These are phyloP conservation scores for Bonia amplexicaulis DNA, from an alignment of 176 grass and related monocot genomes.

Conservation along the genomic window DNA sequence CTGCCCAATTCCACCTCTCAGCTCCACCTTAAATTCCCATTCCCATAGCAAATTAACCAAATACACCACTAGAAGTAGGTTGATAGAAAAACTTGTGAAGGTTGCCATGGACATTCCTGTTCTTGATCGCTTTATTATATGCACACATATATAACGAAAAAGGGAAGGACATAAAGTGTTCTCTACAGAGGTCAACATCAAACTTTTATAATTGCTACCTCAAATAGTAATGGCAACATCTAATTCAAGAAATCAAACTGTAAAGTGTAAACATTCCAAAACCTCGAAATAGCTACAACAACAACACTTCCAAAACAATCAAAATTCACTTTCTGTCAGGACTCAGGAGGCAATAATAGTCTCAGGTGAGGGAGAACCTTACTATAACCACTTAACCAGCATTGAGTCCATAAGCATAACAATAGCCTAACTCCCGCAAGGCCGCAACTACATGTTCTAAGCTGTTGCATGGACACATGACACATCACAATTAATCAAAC, in stretches of 20 bases:
- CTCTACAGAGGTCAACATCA: not conserved
- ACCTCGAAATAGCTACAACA: not conserved
- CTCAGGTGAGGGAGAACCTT: not conserved
- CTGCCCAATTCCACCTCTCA: not conserved
- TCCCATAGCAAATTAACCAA: not conserved
- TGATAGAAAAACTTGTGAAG: not conserved
- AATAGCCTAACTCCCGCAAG: not conserved
- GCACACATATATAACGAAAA: not conserved
- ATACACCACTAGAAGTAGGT: not conserved
- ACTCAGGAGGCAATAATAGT: not conserved
- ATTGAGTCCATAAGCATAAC: not conserved
- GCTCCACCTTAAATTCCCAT: not conserved
- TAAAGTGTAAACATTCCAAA: not conserved
- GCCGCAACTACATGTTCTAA: not conserved
- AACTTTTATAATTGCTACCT: not conserved
- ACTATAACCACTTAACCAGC: not conserved
- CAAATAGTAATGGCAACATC: not conserved
- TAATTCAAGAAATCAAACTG: not conserved
- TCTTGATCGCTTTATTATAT: not conserved
- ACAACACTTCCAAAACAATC: conserved; percentile 15
- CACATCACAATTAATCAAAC: not conserved
- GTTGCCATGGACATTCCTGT: not conserved
- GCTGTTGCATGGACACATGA: not conserved
- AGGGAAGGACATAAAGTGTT: not conserved
- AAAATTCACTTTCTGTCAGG: not conserved